Evolutionary conservation across 2,329 filamentous ascomycete species (phyloP).

Genomic region (Sordariomycetes sp.): DNA sequence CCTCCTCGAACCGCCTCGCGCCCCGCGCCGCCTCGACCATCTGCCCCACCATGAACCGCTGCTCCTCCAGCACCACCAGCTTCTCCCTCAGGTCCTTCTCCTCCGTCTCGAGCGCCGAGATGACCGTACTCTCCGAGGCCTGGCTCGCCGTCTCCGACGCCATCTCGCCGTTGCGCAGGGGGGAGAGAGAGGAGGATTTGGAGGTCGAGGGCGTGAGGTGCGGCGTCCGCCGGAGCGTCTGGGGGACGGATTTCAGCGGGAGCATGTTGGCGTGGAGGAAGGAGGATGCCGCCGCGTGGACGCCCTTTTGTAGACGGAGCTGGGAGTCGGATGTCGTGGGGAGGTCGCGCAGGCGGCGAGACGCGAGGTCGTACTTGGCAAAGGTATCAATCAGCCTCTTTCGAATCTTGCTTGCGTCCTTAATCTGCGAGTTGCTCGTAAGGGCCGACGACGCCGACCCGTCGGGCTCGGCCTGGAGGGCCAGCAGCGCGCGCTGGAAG

Average conservation of each 20-base stretch:
- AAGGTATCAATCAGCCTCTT: conserved; percentile 84
- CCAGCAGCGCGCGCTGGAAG: conserved; percentile 67
- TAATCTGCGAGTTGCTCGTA: conserved; percentile 52
- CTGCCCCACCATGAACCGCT: conserved; percentile 77
- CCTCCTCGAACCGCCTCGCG: conserved; percentile 75
- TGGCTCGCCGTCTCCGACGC: conserved; percentile 38
- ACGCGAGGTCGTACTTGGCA: conserved; percentile 74
- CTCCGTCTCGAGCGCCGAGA: conserved; percentile 61
- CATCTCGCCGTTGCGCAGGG: conserved; percentile 36
- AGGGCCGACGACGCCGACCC: neutral
- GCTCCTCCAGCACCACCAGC: conserved; percentile 79
- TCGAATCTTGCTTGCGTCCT: conserved; percentile 81
- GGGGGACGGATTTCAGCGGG: conserved; percentile 65
- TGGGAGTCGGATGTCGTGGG: conserved; percentile 64
- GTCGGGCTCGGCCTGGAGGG: conserved; percentile 35
- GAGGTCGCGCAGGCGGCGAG: conserved; percentile 70
- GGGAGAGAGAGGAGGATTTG: conserved; percentile 13
- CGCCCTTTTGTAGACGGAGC: conserved; percentile 63
- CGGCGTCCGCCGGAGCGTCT: conserved; percentile 37
- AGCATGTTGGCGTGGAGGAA: conserved; percentile 90
- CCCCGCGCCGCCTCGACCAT: conserved; percentile 74
- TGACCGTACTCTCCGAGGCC: conserved; percentile 40
- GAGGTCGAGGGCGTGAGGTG: neutral
- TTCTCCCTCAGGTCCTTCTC: conserved; percentile 73
- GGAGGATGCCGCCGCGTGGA: conserved; percentile 70